Evolutionary conservation across 169 alveolate species (phyloP).

Genomic region (Sarcocystis neurona): DNA sequence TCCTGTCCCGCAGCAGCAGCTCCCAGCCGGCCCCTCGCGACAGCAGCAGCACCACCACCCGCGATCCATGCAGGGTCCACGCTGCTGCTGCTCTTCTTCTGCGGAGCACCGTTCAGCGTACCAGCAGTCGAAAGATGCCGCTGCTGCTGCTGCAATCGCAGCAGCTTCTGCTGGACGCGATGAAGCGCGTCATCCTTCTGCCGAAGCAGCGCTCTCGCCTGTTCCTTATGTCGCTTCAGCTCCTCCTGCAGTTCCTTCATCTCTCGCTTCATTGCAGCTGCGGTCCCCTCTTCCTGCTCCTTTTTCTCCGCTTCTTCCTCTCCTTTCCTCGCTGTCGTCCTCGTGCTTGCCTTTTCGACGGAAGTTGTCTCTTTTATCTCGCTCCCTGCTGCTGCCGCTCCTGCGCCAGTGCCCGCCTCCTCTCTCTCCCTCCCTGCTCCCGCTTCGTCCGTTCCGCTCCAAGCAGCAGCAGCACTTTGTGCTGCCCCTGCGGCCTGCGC

Average conservation of each 20-base stretch:
- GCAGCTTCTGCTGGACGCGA: not conserved
- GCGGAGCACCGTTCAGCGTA: no score
- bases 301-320: not conserved
- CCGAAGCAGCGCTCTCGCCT: not conserved
- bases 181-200: not conserved
- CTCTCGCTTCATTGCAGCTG: not conserved
- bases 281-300: not conserved
- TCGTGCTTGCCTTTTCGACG: not conserved
- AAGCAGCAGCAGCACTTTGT: not conserved
- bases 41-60: no score
- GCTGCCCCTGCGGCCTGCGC: no score
- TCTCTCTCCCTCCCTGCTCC: not conserved
- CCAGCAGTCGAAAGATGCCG: no score
- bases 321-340: not conserved
- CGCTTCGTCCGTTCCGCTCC: not conserved
- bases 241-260: not conserved
- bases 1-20: not conserved
- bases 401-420: not conserved
- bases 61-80: no score
- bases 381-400: not conserved
- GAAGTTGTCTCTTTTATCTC: not conserved
- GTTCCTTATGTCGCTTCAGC: constrained; percentile 7
- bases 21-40: not conserved
- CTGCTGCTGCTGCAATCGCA: not conserved
- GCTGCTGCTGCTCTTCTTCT: not conserved